phyloP scores from a whole-genome alignment of 2,329 filamentous ascomycete genomes.

The Penicillium sclerotigenum region DNA sequence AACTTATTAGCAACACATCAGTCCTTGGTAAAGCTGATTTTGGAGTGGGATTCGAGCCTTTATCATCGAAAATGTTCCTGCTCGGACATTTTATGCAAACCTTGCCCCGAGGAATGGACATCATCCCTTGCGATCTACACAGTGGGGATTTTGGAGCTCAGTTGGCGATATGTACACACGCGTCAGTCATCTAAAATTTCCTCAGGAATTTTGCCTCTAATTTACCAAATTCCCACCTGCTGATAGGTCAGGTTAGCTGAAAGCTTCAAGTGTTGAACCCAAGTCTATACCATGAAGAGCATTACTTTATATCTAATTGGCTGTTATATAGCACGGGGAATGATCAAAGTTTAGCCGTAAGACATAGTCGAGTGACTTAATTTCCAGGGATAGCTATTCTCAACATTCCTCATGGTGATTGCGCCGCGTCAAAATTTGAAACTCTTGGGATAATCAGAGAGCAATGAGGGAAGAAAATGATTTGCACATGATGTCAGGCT shows the following conservation, averaged over 20 bases:
- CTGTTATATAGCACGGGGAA: not conserved
- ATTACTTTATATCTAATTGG: not conserved
- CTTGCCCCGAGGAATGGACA: conserved; percentile 5
- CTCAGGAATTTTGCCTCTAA: not conserved
- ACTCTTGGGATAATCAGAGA: not conserved
- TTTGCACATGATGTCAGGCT: not conserved
- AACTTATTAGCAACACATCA: not conserved
- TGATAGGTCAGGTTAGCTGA: not conserved
- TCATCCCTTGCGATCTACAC: conserved; percentile 5
- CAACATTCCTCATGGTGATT: conserved; percentile 3
- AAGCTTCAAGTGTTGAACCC: not conserved
- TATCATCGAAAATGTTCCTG: not conserved
- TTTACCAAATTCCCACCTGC: not conserved
- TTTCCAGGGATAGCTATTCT: not conserved
- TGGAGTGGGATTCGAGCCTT: conserved; percentile 1
- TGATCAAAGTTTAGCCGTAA: not conserved
- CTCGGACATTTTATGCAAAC: conserved; percentile 2
- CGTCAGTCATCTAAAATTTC: not conserved
- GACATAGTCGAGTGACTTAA: not conserved
- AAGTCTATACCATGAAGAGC: not conserved
- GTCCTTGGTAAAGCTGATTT: not conserved
- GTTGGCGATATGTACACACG: not conserved
- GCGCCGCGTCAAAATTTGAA: not conserved
- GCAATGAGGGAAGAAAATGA: not conserved
- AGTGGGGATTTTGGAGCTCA: not conserved